A percentile compares a stretch with the other conserved stretches of the same genome.
phyloP scores from a whole-genome alignment of 768 basidiomycete species.

The Naematelia aurantialba region DNA sequence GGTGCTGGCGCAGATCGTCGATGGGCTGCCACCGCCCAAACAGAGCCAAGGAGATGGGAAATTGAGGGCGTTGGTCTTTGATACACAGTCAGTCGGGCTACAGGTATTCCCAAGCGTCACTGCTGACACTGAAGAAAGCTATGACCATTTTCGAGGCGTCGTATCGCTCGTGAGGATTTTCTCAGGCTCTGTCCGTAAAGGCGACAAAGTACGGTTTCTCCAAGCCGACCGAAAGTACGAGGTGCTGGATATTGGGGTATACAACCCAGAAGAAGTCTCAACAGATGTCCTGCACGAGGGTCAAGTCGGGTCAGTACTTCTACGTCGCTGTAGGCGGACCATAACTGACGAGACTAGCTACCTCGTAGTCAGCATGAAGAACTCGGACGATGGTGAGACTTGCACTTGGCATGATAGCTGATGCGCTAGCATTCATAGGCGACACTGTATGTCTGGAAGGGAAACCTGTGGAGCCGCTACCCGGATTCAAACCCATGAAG shows the following conservation, averaged over 20 bases:
- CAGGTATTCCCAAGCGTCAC: conserved; percentile 2
- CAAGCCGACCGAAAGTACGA: conserved; percentile 85
- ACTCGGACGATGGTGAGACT: conserved; percentile 75
- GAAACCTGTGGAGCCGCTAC: conserved; percentile 71
- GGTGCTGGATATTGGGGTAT: conserved; percentile 78
- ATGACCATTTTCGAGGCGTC: conserved; percentile 92
- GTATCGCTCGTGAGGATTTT: conserved; percentile 83
- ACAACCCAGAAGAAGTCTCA: conserved; percentile 83
- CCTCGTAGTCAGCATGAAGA: conserved; percentile 92
- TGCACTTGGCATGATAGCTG: neutral
- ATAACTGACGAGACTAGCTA: conserved; percentile 16
- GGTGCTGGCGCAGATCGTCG: conserved; percentile 74
- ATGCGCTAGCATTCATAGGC: conserved; percentile 59
- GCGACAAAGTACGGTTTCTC: conserved; percentile 83
- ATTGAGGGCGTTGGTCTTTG: conserved; percentile 84
- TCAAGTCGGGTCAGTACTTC: conserved; percentile 44
- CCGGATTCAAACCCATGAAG: conserved; percentile 85
- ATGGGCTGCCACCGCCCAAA: conserved; percentile 86
- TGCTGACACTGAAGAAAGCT: conserved; percentile 55
- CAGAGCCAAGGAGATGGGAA: conserved; percentile 57
- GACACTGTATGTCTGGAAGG: conserved; percentile 83
- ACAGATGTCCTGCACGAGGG: conserved; percentile 53
- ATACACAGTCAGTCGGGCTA: conserved; percentile 68
- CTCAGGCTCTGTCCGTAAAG: conserved; percentile 78
- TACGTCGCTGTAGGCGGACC: neutral